Evolutionary conservation across 495 filamentous ascomycete genomes (phyloP).

Genomic region (Hypoxylon lienhwacheense): DNA sequence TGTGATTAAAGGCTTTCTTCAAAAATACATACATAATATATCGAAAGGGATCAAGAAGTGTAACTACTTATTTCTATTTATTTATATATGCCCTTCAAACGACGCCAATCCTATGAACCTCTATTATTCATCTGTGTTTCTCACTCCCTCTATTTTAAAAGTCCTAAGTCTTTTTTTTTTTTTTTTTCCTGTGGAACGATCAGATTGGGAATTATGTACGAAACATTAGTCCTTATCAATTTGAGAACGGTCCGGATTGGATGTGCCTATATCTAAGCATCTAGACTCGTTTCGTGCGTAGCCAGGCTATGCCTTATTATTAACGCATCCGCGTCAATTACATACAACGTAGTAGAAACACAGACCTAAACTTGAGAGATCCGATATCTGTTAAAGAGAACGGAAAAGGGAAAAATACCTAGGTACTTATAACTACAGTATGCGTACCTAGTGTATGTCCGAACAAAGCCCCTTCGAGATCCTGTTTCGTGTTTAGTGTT

Average conservation of each 20-base stretch:
- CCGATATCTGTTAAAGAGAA: too few species aligned
- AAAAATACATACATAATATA: too few species aligned
- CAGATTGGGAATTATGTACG: constrained; percentile 5
- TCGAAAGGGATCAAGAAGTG: constrained; percentile 13
- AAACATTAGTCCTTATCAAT: constrained; percentile 12
- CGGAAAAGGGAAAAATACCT: too few species aligned
- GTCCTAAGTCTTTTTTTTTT: background rate
- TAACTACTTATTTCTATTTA: too few species aligned
- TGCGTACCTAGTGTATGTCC: too few species aligned
- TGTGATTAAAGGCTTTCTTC: too few species aligned
- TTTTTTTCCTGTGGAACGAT: too few species aligned
- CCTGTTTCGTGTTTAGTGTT: constrained; percentile 15
- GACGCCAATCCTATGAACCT: constrained; percentile 13
- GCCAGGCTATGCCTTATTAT: constrained; percentile 13
- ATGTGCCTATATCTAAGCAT: constrained; percentile 17
- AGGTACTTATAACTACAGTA: too few species aligned
- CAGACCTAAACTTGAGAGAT: background rate
- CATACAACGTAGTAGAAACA: background rate
- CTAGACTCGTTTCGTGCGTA: constrained; percentile 27
- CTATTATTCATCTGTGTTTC: constrained; percentile 3
- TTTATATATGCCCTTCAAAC: constrained; percentile 6
- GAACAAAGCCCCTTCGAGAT: background rate
- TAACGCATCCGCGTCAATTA: constrained; percentile 26
- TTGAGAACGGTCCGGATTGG: constrained; percentile 22
- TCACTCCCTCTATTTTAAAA: background rate